Conservation (phyloP, 495 filamentous ascomycete species). For the Aspergillus diversus region DNA sequence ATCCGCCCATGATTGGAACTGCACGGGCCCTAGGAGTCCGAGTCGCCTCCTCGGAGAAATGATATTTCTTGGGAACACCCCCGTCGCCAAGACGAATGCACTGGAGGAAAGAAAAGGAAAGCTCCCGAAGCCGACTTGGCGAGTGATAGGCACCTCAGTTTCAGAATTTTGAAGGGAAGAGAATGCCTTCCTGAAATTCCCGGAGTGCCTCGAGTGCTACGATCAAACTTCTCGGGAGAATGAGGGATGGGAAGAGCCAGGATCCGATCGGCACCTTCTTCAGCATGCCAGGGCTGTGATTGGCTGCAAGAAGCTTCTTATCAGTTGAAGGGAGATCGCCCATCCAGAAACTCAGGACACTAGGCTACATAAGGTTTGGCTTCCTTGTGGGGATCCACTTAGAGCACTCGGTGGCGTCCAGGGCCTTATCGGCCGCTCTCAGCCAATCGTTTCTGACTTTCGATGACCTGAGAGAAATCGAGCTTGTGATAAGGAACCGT, state of each 20-base stretch:
- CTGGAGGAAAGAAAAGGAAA: neutral
- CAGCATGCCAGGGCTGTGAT: neutral
- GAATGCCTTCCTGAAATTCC: neutral
- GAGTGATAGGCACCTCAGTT: neutral
- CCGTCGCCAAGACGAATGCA: neutral
- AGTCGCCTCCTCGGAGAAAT: neutral
- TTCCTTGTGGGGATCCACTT: slow-evolving; percentile 12
- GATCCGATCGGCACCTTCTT: neutral
- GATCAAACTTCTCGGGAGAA: neutral
- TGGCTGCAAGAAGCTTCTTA: neutral
- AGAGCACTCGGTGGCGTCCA: slow-evolving; percentile 21
- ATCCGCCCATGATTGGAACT: neutral
- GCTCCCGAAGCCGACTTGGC: neutral
- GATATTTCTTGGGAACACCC: neutral
- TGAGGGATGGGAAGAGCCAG: neutral
- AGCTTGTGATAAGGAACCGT: slow-evolving; percentile 17
- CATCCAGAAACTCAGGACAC: slow-evolving; percentile 1
- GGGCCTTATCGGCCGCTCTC: slow-evolving; percentile 27
- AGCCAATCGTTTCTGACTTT: slow-evolving; percentile 24
- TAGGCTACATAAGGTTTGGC: slow-evolving; percentile 10
- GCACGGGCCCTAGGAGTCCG: neutral
- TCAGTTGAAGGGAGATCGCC: slow-evolving; percentile 1
- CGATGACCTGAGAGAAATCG: slow-evolving; percentile 28
- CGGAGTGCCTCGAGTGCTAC: neutral
- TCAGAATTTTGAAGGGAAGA: too few relatives aligned